These are phyloP conservation scores for Globisporangium yorkense DNA, from an alignment of 352 stramenopile species.

Conservation along the genomic window DNA sequence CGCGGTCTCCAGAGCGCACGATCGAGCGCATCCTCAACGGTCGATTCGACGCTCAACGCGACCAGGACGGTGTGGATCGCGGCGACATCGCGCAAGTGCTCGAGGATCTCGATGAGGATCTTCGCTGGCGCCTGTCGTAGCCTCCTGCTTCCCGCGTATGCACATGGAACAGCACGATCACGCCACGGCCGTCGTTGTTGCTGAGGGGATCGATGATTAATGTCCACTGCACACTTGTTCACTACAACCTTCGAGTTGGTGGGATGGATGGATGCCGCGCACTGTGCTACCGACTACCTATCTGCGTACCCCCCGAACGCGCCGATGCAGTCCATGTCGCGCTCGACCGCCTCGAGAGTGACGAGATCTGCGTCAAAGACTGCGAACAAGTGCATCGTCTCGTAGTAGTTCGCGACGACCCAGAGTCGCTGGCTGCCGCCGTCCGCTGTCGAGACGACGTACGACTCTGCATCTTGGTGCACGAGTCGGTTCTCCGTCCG, in stretches of 20 bases:
- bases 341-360: slow-evolving; percentile 25
- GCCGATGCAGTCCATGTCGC: slow-evolving; percentile 30
- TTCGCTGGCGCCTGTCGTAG: slow-evolving; percentile 34
- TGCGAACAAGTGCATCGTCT: slow-evolving; percentile 34
- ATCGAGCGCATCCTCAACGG: slow-evolving; percentile 70
- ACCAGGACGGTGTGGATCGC: slow-evolving; percentile 18
- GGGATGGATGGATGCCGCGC: background rate
- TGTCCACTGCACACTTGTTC: too few relatives aligned
- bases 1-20: slow-evolving; percentile 55
- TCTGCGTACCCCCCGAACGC: slow-evolving; percentile 21
- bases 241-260: too few relatives aligned
- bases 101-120: slow-evolving; percentile 31
- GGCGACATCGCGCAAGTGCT: slow-evolving; percentile 27
- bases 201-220: too few relatives aligned
- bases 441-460: slow-evolving; percentile 8
- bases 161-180: background rate
- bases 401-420: slow-evolving; percentile 42
- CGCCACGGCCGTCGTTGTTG: too few relatives aligned
- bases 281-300: background rate
- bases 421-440: slow-evolving; percentile 20
- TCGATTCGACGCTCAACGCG: slow-evolving; percentile 32
- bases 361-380: slow-evolving; percentile 25
- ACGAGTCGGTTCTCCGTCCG: slow-evolving; percentile 11
- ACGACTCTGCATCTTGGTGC: slow-evolving; percentile 32
- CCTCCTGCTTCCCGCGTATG: slow-evolving; percentile 5